Percentiles rank a stretch among this genome's conserved stretches.
Conservation (phyloP, 2,329 filamentous ascomycete genomes). For the Fusarium falciforme region DNA sequence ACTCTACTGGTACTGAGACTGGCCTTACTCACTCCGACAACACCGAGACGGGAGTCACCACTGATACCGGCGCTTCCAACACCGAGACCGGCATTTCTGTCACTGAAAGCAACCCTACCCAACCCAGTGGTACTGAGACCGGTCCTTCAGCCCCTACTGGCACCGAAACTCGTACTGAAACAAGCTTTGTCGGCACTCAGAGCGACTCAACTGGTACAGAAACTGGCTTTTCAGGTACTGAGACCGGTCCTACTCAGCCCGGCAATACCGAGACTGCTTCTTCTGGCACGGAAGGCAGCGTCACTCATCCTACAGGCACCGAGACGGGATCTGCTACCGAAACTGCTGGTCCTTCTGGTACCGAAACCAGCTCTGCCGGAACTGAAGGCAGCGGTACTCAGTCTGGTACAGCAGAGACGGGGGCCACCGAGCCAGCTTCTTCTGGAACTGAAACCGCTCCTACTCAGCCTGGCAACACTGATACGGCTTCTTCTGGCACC, state of each 20-base stretch:
- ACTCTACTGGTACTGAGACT: background rate
- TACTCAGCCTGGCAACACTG: background rate
- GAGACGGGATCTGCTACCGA: background rate
- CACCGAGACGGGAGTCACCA: background rate
- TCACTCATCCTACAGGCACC: background rate
- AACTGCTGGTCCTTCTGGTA: background rate
- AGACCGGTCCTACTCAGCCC: background rate
- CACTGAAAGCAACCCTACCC: background rate
- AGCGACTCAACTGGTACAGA: background rate
- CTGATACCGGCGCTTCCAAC: background rate
- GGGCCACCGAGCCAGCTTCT: background rate
- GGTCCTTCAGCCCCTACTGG: background rate
- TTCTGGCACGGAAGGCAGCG: background rate
- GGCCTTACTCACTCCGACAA: background rate
- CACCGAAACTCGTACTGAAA: background rate
- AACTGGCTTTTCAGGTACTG: background rate
- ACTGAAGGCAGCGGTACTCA: background rate
- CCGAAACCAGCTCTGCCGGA: background rate
- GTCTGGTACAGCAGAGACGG: background rate
- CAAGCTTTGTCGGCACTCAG: background rate
- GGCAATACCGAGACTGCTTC: background rate
- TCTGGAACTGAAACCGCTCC: background rate
- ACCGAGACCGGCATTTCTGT: background rate
- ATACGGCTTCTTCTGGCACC: background rate
- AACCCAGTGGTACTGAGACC: background rate